Conservation (phyloP, 306 rosid genomes). For the Fagus sylvatica region DNA sequence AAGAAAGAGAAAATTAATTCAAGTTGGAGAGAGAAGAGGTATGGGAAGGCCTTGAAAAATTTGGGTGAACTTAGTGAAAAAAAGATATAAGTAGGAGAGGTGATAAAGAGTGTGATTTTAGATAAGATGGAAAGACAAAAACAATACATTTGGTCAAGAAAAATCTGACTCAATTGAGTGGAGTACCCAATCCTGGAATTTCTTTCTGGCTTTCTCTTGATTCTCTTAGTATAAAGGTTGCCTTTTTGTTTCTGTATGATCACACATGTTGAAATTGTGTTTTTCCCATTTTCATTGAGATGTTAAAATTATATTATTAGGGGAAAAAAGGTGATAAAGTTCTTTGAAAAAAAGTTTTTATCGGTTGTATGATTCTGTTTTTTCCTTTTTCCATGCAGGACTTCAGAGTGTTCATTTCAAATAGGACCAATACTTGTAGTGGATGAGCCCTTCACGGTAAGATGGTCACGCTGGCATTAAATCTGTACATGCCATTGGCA, state of each 20-base stretch:
- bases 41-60: no score
- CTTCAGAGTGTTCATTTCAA: slow-evolving; percentile 66
- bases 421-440: slow-evolving; percentile 84
- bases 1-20: background rate
- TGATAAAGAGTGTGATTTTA: background rate
- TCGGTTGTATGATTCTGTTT: background rate
- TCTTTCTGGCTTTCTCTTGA: background rate
- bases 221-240: background rate
- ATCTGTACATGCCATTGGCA: background rate
- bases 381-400: slow-evolving; percentile 50
- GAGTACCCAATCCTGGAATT: background rate
- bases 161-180: background rate
- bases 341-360: background rate
- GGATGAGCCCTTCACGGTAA: slow-evolving; percentile 83
- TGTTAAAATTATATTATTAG: background rate
- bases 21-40: background rate
- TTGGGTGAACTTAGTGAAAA: background rate
- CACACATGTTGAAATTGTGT: background rate
- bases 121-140: background rate
- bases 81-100: background rate
- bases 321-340: background rate
- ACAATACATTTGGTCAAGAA: no score
- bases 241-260: background rate
- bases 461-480: slow-evolving; percentile 12
- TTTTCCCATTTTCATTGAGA: background rate